Evolutionary conservation across 2,329 filamentous ascomycete species (phyloP).

Genomic region (Verticillium zaregamsianum): DNA sequence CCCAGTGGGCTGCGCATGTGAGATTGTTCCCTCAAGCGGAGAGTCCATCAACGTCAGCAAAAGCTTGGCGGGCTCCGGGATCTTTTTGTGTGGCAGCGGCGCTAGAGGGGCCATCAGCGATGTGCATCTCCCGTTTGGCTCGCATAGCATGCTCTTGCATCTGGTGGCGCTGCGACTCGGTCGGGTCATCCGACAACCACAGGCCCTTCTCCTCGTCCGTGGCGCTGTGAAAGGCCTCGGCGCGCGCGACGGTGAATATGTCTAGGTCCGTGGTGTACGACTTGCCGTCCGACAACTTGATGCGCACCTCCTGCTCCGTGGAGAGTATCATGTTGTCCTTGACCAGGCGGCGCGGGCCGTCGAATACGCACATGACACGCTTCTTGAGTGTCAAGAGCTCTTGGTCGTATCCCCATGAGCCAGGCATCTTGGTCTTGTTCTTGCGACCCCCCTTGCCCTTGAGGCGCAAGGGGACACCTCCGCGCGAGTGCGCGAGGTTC

Average conservation of each 20-base stretch:
- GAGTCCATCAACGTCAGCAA: too few relatives aligned
- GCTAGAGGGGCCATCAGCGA: too few relatives aligned
- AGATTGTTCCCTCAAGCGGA: too few relatives aligned
- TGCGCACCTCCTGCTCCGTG: constrained; percentile 87
- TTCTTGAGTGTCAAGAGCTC: constrained; percentile 99
- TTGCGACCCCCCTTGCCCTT: constrained; percentile 68
- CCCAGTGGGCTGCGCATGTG: too few relatives aligned
- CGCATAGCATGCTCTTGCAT: constrained; percentile 49
- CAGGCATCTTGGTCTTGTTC: constrained; percentile 88
- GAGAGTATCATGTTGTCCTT: constrained; percentile 99
- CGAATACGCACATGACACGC: constrained; percentile 88
- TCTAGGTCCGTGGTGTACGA: constrained; percentile 91
- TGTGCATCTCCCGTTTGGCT: too few relatives aligned
- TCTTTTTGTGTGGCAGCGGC: too few relatives aligned
- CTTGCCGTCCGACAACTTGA: constrained; percentile 70
- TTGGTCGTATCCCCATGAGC: constrained; percentile 86
- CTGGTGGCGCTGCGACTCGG: constrained; percentile 54
- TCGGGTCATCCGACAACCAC: constrained; percentile 73
- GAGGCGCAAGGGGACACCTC: constrained; percentile 55
- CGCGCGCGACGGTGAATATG: constrained; percentile 80
- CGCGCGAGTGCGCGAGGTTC: constrained; percentile 74
- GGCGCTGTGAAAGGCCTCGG: constrained; percentile 76
- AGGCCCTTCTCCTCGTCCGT: constrained; percentile 83
- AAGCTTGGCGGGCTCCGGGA: too few relatives aligned
- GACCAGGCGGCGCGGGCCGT: constrained; percentile 80